Conservation (phyloP, 345 rosid species). For the Linum lewisii region DNA sequence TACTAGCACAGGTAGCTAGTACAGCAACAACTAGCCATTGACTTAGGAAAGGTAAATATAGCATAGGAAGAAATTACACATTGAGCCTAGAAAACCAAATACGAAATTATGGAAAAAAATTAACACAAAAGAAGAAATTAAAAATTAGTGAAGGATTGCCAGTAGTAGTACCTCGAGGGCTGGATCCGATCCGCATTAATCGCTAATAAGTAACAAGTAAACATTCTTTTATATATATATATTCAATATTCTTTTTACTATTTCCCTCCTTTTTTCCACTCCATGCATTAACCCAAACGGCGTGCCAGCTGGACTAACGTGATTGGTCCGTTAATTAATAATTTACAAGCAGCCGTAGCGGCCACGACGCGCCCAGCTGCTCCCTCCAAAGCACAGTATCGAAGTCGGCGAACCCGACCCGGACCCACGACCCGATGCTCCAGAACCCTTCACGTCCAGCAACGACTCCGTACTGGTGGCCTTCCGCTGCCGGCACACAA, state of each 20-base stretch:
- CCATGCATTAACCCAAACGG: background rate
- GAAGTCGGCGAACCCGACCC: background rate
- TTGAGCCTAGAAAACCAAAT: background rate
- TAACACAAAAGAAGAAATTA: background rate
- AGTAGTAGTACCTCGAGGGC: background rate
- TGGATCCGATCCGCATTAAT: background rate
- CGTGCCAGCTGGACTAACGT: too few species aligned
- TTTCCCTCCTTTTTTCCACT: background rate
- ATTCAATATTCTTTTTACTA: background rate
- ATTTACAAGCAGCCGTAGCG: background rate
- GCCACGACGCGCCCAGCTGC: background rate
- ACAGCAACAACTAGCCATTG: too few species aligned
- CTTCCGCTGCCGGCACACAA: background rate
- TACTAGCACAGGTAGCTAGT: too few species aligned
- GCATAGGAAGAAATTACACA: background rate
- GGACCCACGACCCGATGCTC: background rate
- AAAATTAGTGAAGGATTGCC: too few species aligned
- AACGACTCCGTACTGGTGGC: background rate
- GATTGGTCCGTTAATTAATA: too few species aligned
- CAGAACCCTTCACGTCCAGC: background rate
- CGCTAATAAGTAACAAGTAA: background rate
- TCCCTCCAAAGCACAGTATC: background rate
- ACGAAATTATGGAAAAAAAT: background rate
- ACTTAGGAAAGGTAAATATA: too few species aligned
- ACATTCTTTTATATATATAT: background rate